Percentiles rank a stretch among this genome's conserved stretches.
Conservation (phyloP, 805 yeast genomes). For the Starmerella stellata region DNA sequence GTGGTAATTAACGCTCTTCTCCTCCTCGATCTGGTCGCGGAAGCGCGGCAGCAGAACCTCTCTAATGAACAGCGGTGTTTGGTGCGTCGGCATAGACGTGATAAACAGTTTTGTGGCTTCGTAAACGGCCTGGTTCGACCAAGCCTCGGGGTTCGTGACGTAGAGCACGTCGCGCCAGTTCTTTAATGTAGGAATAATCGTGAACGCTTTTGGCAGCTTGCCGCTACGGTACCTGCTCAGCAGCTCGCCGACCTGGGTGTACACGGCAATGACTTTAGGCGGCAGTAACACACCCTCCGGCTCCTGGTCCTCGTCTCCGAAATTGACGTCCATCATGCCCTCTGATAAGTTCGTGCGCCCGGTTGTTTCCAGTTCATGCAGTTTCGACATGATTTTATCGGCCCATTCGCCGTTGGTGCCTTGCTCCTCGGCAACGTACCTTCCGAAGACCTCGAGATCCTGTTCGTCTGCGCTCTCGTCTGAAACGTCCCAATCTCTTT, state of each 20-base stretch:
- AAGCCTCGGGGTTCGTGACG: constrained; percentile 76
- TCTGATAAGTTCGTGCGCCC: constrained; percentile 34
- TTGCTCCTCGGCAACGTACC: constrained; percentile 30
- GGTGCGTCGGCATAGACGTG: constrained; percentile 69
- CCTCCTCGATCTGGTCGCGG: constrained; percentile 25
- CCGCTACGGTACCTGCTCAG: constrained; percentile 85
- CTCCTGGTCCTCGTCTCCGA: constrained; percentile 20
- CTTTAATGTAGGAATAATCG: constrained; percentile 75
- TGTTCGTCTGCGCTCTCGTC: constrained; percentile 54
- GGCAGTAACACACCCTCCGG: constrained; percentile 68
- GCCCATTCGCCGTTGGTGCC: constrained; percentile 34
- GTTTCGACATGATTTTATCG: constrained; percentile 81
- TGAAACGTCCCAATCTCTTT: constrained; percentile 27
- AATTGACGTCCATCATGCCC: constrained; percentile 4
- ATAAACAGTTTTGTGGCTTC: constrained; percentile 92
- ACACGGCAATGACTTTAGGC: constrained; percentile 90
- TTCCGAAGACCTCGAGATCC: constrained; percentile 70
- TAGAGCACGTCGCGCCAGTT: constrained; percentile 93
- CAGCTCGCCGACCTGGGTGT: constrained; percentile 75
- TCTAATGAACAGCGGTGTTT: constrained; percentile 70
- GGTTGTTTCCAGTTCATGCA: constrained; percentile 20
- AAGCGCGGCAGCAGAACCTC: constrained; percentile 26
- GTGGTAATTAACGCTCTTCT: constrained; percentile 64
- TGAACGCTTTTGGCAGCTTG: constrained; percentile 87
- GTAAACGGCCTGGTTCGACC: constrained; percentile 91